These are phyloP conservation scores for Gossypium lobatum DNA, from an alignment of 441 rosid genomes.

Conservation along the genomic window DNA sequence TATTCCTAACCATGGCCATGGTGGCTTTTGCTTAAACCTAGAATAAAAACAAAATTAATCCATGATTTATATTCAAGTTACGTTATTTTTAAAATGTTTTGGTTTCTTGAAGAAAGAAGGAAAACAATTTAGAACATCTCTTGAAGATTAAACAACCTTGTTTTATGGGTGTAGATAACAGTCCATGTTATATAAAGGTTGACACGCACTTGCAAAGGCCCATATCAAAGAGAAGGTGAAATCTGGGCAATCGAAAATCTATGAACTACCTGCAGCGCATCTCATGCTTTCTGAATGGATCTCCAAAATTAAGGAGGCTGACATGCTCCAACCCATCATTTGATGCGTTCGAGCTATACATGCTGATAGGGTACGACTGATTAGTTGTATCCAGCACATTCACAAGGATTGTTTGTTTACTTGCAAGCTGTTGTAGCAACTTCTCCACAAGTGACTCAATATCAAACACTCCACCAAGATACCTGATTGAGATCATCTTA, in stretches of 20 bases:
- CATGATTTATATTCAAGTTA: constrained; percentile 5
- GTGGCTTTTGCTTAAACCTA: constrained; percentile 82
- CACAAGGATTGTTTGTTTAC: constrained; percentile 87
- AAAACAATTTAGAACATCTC: too few relatives aligned
- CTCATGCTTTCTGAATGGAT: constrained; percentile 86
- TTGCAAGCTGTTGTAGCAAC: constrained; percentile 87
- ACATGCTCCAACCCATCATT: constrained; percentile 50
- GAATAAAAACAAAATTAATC: constrained; percentile 14
- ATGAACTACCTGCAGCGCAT: constrained; percentile 82
- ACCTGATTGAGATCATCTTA: constrained; percentile 36
- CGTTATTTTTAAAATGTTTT: background rate
- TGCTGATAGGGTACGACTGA: constrained; percentile 67
- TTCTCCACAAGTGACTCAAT: constrained; percentile 84
- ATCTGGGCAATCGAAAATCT: constrained; percentile 5
- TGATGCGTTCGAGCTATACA: constrained; percentile 67
- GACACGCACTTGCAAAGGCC: background rate
- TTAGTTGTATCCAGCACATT: constrained; percentile 78
- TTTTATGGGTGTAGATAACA: background rate
- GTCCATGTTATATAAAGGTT: background rate
- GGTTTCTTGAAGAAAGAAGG: background rate
- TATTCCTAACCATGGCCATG: constrained; percentile 67
- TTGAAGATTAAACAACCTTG: background rate
- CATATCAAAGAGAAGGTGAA: constrained; percentile 11
- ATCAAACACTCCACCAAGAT: constrained; percentile 84
- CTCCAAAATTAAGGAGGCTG: constrained; percentile 77